These are phyloP conservation scores for Termitomyces sp. DNA, from an alignment of 768 basidiomycete genomes.

Conservation along the genomic window DNA sequence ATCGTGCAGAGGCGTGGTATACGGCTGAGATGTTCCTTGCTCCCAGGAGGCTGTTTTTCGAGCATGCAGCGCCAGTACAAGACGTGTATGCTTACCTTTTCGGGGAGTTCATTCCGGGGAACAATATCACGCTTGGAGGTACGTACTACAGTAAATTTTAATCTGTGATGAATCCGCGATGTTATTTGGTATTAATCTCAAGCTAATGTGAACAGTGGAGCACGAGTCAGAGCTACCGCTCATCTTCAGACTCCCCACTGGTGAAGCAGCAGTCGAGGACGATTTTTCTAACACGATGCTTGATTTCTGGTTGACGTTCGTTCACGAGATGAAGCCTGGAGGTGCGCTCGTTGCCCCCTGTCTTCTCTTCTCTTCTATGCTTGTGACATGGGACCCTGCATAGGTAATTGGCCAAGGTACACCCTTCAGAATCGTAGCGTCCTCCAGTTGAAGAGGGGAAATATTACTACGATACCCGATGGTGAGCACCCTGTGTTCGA, in stretches of 20 bases:
- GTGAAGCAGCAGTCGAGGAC: constrained; percentile 31
- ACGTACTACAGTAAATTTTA: not conserved
- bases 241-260: constrained; percentile 46
- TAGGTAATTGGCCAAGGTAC: constrained; percentile 47
- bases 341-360: constrained; percentile 26
- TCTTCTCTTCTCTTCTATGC: not conserved
- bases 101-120: constrained; percentile 54
- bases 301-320: constrained; percentile 55
- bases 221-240: constrained; percentile 48
- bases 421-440: constrained; percentile 30
- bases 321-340: constrained; percentile 54
- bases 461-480: constrained; percentile 52
- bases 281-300: constrained; percentile 45
- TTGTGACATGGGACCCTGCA: not conserved
- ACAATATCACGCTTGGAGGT: constrained; percentile 47
- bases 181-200: not conserved
- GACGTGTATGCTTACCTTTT: constrained; percentile 54
- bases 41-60: constrained; percentile 46
- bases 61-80: constrained; percentile 42
- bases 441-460: constrained; percentile 48
- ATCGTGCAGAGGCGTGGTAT: constrained; percentile 55
- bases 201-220: constrained; percentile 28
- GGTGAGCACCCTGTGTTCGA: constrained; percentile 27
- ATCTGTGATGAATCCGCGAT: not conserved
- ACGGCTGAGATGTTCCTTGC: constrained; percentile 55